Evolutionary conservation across 768 basidiomycete species (phyloP), one percentile per base, ranked within the genome.

Genomic region (Brasilioporus rufonigricans): DNA sequence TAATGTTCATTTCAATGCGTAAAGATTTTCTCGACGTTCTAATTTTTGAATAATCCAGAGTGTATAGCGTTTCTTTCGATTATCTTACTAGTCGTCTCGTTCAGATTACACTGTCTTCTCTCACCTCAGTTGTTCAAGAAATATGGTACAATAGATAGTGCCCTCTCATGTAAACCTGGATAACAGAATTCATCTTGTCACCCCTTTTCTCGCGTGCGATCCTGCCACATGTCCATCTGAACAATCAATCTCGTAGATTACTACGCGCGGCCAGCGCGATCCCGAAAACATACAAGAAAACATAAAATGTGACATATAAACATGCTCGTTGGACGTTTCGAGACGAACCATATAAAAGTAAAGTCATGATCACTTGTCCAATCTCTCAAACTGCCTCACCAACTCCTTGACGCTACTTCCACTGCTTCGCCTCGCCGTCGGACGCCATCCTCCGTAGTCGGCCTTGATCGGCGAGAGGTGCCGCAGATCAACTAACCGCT

Each of bases 381-480:
- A 57, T 5, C 44, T 68, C 69, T 91, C 87, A 61, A 84, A 91
- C 29, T 74, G 78, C 65, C 71, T 76, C 48, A 90, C 81, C 50
- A 91, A 66, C 48, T 91, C 88, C 69, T 80, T 88, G 53, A 91
- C 89, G 61, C 87, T 89, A 48, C 79, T 77, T 14, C 80, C 81
- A 61, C 89, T 88, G 55, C 80, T 83, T 62, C 84, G 74, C 53
- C 88, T 72, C n/a, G 46, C 23, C 11, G 48, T 12, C 27, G 73
- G 73, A 44, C 73, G 67, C 23, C 66, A 58, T 2, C 61, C 58
- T 18, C 63, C 63, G 3, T 70, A 67, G 16, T 75, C 71, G 8
- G 75, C 67, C 14, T 78, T 71, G 23, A 73, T 76, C 47, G 81
- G 79, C 23, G 70, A 72, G 21, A 53, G 52, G 38, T 65, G 71